Conservation (phyloP, 768 basidiomycete genomes). For the Tricholoma sp. region DNA sequence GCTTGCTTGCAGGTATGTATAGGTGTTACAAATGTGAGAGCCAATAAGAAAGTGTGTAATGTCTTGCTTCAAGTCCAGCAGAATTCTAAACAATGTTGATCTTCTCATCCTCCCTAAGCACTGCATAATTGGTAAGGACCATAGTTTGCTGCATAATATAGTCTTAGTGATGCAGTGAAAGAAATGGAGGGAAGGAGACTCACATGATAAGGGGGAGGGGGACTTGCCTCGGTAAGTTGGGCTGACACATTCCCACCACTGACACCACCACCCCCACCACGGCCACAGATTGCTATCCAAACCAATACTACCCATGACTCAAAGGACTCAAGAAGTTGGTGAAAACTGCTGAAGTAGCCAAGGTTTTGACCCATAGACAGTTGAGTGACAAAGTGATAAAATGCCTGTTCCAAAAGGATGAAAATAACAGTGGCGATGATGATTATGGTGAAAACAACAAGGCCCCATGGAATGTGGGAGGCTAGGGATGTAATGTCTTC, state of each 20-base stretch:
- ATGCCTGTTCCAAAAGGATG: neutral
- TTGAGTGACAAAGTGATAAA: neutral
- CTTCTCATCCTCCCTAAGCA: neutral
- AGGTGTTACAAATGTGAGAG: neutral
- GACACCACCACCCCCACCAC: neutral
- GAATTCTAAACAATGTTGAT: neutral
- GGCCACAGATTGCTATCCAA: neutral
- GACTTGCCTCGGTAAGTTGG: neutral
- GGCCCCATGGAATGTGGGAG: neutral
- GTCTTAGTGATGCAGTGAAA: neutral
- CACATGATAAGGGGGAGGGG: neutral
- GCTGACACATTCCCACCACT: neutral
- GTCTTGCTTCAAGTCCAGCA: neutral
- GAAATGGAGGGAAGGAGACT: neutral
- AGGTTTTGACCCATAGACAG: neutral
- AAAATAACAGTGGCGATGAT: neutral
- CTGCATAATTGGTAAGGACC: neutral
- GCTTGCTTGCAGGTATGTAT: neutral
- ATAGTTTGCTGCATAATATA: neutral
- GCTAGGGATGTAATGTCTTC: neutral
- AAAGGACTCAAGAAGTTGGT: neutral
- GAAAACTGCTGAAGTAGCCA: neutral
- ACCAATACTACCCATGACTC: neutral
- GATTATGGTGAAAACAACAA: neutral
- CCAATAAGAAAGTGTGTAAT: neutral